Conservation (phyloP, 2,329 filamentous ascomycete species). For the Penicillium brevicompactum region DNA sequence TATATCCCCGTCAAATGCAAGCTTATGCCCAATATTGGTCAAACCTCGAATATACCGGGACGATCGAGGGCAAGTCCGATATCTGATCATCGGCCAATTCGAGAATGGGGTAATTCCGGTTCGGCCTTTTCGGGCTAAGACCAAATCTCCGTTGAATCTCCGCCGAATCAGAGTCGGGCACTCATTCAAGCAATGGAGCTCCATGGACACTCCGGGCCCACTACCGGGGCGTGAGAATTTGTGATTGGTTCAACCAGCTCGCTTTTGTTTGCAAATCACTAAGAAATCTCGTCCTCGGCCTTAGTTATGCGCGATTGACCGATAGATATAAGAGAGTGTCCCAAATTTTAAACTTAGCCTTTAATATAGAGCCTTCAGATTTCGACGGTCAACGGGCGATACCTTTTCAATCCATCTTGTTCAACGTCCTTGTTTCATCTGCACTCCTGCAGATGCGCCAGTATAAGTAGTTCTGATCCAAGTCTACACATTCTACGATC, state of each 20-base stretch:
- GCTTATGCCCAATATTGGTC: too few relatives aligned
- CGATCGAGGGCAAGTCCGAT: background rate
- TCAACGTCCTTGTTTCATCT: slow-evolving; percentile 1
- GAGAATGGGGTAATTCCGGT: background rate
- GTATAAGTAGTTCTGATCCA: background rate
- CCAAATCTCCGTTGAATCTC: background rate
- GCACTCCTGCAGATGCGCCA: background rate
- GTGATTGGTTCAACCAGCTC: background rate
- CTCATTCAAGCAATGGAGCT: background rate
- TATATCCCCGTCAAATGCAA: too few relatives aligned
- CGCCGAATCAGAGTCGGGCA: background rate
- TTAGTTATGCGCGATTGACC: background rate
- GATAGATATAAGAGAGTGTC: background rate
- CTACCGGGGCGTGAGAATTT: background rate
- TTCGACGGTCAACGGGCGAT: background rate
- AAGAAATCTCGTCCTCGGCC: background rate
- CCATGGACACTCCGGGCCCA: background rate
- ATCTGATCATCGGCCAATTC: background rate
- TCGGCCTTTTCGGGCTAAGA: background rate
- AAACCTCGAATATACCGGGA: background rate
- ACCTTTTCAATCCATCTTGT: background rate
- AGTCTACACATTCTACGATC: background rate
- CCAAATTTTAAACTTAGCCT: background rate
- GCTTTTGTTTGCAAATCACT: background rate
- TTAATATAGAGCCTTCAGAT: background rate